phyloP scores from a whole-genome alignment of 1,284 basidiomycete species.

The Ganoderma leucocontextum region DNA sequence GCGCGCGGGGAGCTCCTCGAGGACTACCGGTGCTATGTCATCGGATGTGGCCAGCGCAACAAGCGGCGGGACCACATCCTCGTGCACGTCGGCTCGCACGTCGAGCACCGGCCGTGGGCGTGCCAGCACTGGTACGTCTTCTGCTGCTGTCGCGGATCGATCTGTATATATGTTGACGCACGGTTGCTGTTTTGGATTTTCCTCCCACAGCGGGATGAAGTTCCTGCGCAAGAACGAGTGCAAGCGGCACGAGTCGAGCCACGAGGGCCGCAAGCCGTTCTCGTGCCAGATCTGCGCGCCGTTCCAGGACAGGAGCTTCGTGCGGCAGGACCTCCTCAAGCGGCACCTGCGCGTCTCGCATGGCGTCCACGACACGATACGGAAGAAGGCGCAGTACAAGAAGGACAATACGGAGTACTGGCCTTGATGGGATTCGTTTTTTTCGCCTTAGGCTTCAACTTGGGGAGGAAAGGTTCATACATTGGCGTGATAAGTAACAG shows the following conservation, averaged over 20 bases:
- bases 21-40: constrained; percentile 72
- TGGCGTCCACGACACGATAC: constrained; percentile 37
- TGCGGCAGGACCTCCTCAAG: constrained; percentile 69
- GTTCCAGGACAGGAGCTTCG: constrained; percentile 55
- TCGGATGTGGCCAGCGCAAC: constrained; percentile 68
- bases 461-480: background rate
- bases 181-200: too few relatives aligned
- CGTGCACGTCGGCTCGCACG: constrained; percentile 73
- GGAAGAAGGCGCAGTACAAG: constrained; percentile 33
- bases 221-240: constrained; percentile 79
- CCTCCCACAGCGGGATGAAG: constrained; percentile 54
- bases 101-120: constrained; percentile 69
- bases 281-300: constrained; percentile 60
- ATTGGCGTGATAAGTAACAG: background rate
- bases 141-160: constrained; percentile 1
- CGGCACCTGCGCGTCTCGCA: constrained; percentile 67
- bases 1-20: constrained; percentile 59
- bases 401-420: constrained; percentile 29
- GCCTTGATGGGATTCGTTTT: constrained; percentile 23
- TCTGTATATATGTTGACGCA: background rate
- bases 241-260: constrained; percentile 73
- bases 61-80: constrained; percentile 76
- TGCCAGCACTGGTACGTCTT: constrained; percentile 64
- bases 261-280: constrained; percentile 64
- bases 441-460: background rate